These are phyloP conservation scores for Nothopassalora personata DNA, from an alignment of 2,329 filamentous ascomycete genomes.

Conservation along the genomic window DNA sequence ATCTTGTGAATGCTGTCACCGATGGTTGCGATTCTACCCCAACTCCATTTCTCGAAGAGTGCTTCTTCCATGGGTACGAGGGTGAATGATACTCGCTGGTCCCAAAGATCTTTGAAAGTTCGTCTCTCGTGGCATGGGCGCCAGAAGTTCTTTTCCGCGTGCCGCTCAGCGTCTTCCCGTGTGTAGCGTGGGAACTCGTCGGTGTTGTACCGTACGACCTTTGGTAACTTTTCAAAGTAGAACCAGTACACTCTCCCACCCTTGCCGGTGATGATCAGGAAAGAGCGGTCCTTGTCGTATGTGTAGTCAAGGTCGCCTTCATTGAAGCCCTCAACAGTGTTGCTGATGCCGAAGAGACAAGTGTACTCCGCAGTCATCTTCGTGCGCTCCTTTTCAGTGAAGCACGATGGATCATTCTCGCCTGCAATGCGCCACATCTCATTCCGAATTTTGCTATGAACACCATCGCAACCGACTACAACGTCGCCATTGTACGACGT, in stretches of 20 bases:
- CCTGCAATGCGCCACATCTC: conserved; percentile 25
- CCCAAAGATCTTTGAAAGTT: conserved; percentile 32
- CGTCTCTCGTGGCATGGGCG: conserved; percentile 22
- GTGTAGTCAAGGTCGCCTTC: conserved; percentile 18
- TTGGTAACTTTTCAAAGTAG: conserved; percentile 30
- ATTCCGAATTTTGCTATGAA: conserved; percentile 21
- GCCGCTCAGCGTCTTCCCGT: conserved; percentile 29
- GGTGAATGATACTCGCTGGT: conserved; percentile 25
- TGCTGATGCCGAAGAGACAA: conserved; percentile 39
- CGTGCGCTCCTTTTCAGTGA: conserved; percentile 17
- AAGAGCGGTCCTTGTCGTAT: conserved; percentile 23
- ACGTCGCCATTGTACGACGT: conserved; percentile 18
- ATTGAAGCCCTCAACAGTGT: conserved; percentile 21
- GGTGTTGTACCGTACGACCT: conserved; percentile 25
- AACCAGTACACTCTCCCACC: conserved; percentile 36
- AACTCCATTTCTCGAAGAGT: conserved; percentile 23
- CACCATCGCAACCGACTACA: conserved; percentile 28
- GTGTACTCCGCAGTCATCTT: conserved; percentile 26
- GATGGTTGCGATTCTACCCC: conserved; percentile 23
- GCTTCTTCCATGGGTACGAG: conserved; percentile 28
- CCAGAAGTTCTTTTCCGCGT: conserved; percentile 25
- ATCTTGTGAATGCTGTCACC: conserved; percentile 28
- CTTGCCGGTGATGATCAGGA: conserved; percentile 31
- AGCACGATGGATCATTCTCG: conserved; percentile 9
- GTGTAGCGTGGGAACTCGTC: conserved; percentile 34